phyloP scores from a whole-genome alignment of 768 basidiomycete genomes.

The Leccinum olivaceopallidum region DNA sequence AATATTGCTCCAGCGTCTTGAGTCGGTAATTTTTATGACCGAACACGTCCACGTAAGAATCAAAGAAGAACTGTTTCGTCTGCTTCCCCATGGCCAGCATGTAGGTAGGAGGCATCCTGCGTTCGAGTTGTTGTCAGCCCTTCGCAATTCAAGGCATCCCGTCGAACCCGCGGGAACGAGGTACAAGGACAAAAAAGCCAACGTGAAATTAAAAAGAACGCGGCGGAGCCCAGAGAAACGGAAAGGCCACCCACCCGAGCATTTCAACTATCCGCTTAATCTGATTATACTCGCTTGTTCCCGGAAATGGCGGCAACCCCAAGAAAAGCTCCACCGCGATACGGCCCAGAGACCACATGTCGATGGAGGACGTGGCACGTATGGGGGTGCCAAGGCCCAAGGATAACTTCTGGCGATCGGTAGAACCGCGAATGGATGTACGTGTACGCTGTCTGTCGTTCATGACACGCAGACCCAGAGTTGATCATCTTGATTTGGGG shows the following conservation, averaged over 20 bases:
- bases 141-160: not conserved
- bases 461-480: conserved; percentile 98
- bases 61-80: conserved; percentile 84
- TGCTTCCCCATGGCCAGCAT: conserved; percentile 98
- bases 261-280: conserved; percentile 96
- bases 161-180: not conserved
- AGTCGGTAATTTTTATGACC: conserved; percentile 84
- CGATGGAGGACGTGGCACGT: conserved; percentile 80
- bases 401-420: conserved; percentile 94
- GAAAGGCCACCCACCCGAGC: conserved; percentile 74
- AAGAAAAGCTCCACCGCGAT: conserved; percentile 98
- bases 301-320: conserved; percentile 94
- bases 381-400: conserved; percentile 62
- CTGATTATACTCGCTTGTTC: conserved; percentile 99
- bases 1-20: conserved; percentile 94
- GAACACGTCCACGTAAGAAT: conserved; percentile 68
- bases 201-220: conserved; percentile 2
- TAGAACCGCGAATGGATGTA: conserved; percentile 99
- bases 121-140: conserved; percentile 5
- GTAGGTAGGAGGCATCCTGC: conserved; percentile 83
- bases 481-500: conserved; percentile 99
- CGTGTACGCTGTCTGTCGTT: conserved; percentile 99
- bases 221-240: not conserved
- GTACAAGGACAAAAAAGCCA: not conserved
- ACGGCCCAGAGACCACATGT: conserved; percentile 99